Evolutionary conservation across 257 asterid genomes (phyloP).

Genomic region (Solanum microdontum): DNA sequence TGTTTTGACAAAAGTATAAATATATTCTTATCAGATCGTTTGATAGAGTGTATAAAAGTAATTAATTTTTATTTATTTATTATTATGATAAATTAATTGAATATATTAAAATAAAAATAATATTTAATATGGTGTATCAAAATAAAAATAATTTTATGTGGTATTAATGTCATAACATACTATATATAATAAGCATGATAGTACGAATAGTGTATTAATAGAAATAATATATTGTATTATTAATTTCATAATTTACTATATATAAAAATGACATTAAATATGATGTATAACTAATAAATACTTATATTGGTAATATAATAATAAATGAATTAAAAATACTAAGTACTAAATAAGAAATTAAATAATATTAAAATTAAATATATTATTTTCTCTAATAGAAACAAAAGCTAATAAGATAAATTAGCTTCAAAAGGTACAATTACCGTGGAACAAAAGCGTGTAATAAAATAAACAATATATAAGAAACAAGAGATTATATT

Average conservation of each 20-base stretch:
- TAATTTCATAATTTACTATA: background rate
- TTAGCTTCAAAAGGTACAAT: background rate
- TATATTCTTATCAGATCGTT: background rate
- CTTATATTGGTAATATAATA: background rate
- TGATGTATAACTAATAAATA: background rate
- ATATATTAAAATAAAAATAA: too few relatives aligned
- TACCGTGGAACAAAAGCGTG: background rate
- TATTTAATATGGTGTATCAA: too few relatives aligned
- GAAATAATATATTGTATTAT: too few relatives aligned
- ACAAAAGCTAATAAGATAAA: background rate
- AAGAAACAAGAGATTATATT: background rate
- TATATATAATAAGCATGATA: background rate
- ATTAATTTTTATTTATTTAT: too few relatives aligned
- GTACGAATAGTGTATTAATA: background rate
- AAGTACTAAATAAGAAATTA: background rate
- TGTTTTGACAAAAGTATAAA: background rate
- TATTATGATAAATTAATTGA: too few relatives aligned
- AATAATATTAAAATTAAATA: too few relatives aligned
- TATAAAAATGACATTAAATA: too few relatives aligned
- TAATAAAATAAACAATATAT: too few relatives aligned
- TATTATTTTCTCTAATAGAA: background rate
- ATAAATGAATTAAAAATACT: too few relatives aligned
- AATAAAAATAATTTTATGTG: too few relatives aligned
- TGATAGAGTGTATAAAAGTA: background rate
- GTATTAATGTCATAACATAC: background rate